A percentile compares a stretch with the other conserved stretches of the same genome.
Evolutionary conservation across 2,329 filamentous ascomycete genomes (phyloP).

Genomic region (Cercospora sojina): DNA sequence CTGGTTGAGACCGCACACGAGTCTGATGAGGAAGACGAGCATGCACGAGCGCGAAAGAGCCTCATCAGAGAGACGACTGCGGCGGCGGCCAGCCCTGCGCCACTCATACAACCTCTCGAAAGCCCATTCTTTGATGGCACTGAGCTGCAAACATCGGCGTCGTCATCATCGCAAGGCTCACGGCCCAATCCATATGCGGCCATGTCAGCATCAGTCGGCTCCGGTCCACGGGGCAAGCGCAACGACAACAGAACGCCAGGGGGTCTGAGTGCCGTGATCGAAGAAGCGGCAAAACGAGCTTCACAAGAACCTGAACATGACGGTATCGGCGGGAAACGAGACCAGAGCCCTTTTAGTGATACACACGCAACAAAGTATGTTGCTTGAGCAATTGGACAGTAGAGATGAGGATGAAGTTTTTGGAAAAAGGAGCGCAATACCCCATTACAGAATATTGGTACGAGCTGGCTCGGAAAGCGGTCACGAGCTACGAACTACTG

Average conservation of each 20-base stretch:
- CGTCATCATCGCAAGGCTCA: slow-evolving; percentile 16
- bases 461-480: slow-evolving; percentile 2
- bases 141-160: slow-evolving; percentile 26
- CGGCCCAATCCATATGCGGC: slow-evolving; percentile 42
- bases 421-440: background rate
- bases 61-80: slow-evolving; percentile 25
- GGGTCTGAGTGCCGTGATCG: slow-evolving; percentile 47
- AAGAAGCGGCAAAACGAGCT: slow-evolving; percentile 46
- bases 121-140: slow-evolving; percentile 39
- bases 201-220: slow-evolving; percentile 36
- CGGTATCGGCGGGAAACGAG: slow-evolving; percentile 29
- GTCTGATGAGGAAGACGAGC: slow-evolving; percentile 35
- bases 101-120: slow-evolving; percentile 31
- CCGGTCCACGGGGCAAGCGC: slow-evolving; percentile 19
- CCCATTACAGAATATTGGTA: background rate
- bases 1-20: slow-evolving; percentile 33
- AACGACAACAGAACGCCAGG: slow-evolving; percentile 28
- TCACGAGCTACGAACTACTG: background rate
- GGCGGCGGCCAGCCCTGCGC: slow-evolving; percentile 21
- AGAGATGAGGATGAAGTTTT: background rate
- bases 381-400: background rate
- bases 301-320: slow-evolving; percentile 36
- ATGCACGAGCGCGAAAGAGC: slow-evolving; percentile 34
- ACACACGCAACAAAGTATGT: slow-evolving; percentile 27
- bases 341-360: slow-evolving; percentile 39